Evolutionary conservation across 2,329 filamentous ascomycete genomes (phyloP).

Genomic region (Fusarium poae): DNA sequence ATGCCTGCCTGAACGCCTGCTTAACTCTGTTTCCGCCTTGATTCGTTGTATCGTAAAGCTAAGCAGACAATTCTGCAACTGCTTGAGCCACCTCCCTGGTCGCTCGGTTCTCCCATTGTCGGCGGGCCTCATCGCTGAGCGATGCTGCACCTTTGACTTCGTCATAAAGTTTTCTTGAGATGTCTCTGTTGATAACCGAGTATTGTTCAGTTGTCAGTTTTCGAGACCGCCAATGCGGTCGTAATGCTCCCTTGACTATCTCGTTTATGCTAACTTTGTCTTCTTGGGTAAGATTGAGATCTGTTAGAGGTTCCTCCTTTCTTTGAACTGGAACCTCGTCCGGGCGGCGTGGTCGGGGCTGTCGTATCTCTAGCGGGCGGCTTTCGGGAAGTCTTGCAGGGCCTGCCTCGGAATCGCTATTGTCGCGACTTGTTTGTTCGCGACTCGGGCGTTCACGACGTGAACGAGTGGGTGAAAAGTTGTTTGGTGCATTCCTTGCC

Average conservation of each 20-base stretch:
- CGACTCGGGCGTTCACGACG: slow-evolving; percentile 28
- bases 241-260: slow-evolving; percentile 86
- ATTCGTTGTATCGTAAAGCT: slow-evolving; percentile 55
- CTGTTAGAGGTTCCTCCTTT: slow-evolving; percentile 76
- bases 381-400: slow-evolving; percentile 44
- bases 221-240: slow-evolving; percentile 84
- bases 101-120: slow-evolving; percentile 81
- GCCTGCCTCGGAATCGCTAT: slow-evolving; percentile 43
- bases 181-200: slow-evolving; percentile 88
- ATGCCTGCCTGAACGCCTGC: slow-evolving; percentile 50
- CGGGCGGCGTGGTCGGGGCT: slow-evolving; percentile 64
- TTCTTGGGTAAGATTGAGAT: slow-evolving; percentile 76
- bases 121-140: slow-evolving; percentile 75
- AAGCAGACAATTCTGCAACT: slow-evolving; percentile 68
- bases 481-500: slow-evolving; percentile 50
- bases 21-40: slow-evolving; percentile 45
- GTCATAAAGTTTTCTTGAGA: slow-evolving; percentile 90
- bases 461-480: slow-evolving; percentile 71
- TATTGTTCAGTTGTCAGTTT: slow-evolving; percentile 90
- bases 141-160: slow-evolving; percentile 67
- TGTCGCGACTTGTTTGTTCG: slow-evolving; percentile 32
- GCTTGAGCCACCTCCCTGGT: slow-evolving; percentile 83
- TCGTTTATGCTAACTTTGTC: slow-evolving; percentile 90
- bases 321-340: slow-evolving; percentile 61
- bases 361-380: slow-evolving; percentile 63